phyloP scores from a whole-genome alignment of 495 filamentous ascomycete genomes.

The Xylaria sp. region DNA sequence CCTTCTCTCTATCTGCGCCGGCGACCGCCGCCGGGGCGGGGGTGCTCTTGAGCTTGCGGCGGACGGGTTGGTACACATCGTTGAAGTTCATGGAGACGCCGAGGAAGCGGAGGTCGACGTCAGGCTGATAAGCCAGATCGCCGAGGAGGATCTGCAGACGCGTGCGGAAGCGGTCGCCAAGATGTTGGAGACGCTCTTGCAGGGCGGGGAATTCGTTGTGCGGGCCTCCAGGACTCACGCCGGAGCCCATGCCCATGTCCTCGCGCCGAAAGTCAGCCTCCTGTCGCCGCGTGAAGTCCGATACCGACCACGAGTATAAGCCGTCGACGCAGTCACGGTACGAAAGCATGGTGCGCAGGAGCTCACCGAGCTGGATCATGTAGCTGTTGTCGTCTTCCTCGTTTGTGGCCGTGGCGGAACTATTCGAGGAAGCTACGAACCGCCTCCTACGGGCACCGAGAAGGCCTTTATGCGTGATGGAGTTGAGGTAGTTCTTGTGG shows the following conservation, averaged over 20 bases:
- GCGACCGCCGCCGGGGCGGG: slow-evolving; percentile 25
- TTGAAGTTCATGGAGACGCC: slow-evolving; percentile 99
- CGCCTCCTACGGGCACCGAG: slow-evolving; percentile 68
- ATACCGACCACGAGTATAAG: slow-evolving; percentile 89
- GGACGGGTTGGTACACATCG: slow-evolving; percentile 84
- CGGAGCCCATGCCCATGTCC: slow-evolving; percentile 49
- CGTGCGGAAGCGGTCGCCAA: slow-evolving; percentile 75
- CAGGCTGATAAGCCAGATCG: slow-evolving; percentile 90
- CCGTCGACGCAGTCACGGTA: slow-evolving; percentile 95
- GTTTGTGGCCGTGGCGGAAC: slow-evolving; percentile 46
- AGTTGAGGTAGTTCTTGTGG: slow-evolving; percentile 87
- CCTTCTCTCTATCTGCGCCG: slow-evolving; percentile 24
- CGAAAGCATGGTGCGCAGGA: slow-evolving; percentile 90
- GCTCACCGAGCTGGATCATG: slow-evolving; percentile 86
- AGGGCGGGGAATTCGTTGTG: slow-evolving; percentile 74
- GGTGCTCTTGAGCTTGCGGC: slow-evolving; percentile 59
- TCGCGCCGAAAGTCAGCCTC: slow-evolving; percentile 76
- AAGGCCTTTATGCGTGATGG: slow-evolving; percentile 95
- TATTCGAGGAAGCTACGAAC: slow-evolving; percentile 48
- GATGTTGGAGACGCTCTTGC: slow-evolving; percentile 69
- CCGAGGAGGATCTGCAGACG: slow-evolving; percentile 82
- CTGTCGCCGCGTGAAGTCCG: slow-evolving; percentile 90
- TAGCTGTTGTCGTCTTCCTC: slow-evolving; percentile 78
- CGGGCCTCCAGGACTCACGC: slow-evolving; percentile 38
- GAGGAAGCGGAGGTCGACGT: slow-evolving; percentile 94